phyloP scores from a whole-genome alignment of 2,329 filamentous ascomycete genomes.

The Aspergillus thermomutatus region DNA sequence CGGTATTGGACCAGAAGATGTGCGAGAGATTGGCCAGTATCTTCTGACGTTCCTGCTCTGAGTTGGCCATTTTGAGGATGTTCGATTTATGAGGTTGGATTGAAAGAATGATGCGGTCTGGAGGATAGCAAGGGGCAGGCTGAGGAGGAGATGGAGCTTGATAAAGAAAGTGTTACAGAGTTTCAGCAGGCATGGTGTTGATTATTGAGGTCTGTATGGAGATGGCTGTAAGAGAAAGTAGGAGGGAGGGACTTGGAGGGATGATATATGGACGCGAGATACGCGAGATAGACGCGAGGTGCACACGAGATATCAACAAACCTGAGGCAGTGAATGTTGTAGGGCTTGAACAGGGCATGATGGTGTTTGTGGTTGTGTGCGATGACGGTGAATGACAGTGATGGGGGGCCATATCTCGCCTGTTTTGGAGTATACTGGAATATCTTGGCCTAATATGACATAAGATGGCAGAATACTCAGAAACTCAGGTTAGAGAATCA shows the following conservation, averaged over 20 bases:
- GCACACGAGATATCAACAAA: neutral
- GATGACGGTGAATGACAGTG: neutral
- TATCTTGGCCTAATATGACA: neutral
- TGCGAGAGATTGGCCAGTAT: neutral
- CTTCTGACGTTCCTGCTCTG: constrained; percentile 1
- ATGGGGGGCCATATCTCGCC: neutral
- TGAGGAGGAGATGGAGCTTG: neutral
- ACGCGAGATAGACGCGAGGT: neutral
- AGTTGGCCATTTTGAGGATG: constrained; percentile 7
- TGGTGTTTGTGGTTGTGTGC: neutral
- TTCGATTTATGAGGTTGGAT: neutral
- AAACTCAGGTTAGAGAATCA: neutral
- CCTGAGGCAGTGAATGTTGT: neutral
- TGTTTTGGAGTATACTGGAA: neutral
- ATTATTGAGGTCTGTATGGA: neutral
- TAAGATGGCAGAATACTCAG: neutral
- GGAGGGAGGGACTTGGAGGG: neutral
- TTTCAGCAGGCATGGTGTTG: neutral
- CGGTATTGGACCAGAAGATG: constrained; percentile 4
- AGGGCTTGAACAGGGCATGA: neutral
- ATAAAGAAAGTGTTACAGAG: neutral
- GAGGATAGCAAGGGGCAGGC: neutral
- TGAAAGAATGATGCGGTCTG: neutral
- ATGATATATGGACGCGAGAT: neutral
- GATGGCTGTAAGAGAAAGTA: neutral